Percentiles rank a stretch among this genome's conserved stretches.
These are phyloP conservation scores for Gossypium schwendimanii DNA, from an alignment of 441 rosid genomes.

Conservation along the genomic window DNA sequence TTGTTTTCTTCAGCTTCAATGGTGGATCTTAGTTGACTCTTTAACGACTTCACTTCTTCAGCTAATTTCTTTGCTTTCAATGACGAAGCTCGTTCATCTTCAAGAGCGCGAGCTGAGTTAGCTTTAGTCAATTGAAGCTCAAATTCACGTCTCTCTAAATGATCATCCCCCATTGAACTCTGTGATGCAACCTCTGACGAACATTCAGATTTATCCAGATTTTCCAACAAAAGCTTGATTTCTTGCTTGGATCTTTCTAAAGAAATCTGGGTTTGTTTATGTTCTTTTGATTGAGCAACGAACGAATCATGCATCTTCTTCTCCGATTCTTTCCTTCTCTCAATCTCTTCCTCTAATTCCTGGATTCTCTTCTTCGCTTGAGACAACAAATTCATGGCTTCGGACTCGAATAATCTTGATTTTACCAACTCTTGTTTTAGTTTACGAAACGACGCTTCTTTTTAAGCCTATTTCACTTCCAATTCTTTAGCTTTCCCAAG, in stretches of 20 bases:
- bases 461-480: conserved; percentile 27
- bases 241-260: conserved; percentile 41
- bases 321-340: conserved; percentile 25
- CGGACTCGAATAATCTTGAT: conserved; percentile 22
- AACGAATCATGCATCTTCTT: conserved; percentile 29
- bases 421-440: conserved; percentile 19
- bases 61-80: conserved; percentile 19
- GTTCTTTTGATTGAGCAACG: conserved; percentile 29
- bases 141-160: conserved; percentile 21
- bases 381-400: conserved; percentile 18
- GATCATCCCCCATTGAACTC: conserved; percentile 2
- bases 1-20: conserved; percentile 60
- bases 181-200: conserved; percentile 13
- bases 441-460: conserved; percentile 22
- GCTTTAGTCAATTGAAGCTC: conserved; percentile 29
- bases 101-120: conserved; percentile 24
- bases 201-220: conserved; percentile 13
- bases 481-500: conserved; percentile 24
- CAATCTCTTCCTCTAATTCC: conserved; percentile 34
- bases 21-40: conserved; percentile 42
- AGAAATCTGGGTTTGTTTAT: conserved; percentile 35
- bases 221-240: conserved; percentile 18
- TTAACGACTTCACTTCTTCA: conserved; percentile 35
- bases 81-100: conserved; percentile 29
- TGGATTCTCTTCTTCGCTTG: conserved; percentile 26